Percentiles rank a stretch among this genome's conserved stretches.
Evolutionary conservation across 345 rosid species (phyloP).

Genomic region (Citrus mangshanensis): DNA sequence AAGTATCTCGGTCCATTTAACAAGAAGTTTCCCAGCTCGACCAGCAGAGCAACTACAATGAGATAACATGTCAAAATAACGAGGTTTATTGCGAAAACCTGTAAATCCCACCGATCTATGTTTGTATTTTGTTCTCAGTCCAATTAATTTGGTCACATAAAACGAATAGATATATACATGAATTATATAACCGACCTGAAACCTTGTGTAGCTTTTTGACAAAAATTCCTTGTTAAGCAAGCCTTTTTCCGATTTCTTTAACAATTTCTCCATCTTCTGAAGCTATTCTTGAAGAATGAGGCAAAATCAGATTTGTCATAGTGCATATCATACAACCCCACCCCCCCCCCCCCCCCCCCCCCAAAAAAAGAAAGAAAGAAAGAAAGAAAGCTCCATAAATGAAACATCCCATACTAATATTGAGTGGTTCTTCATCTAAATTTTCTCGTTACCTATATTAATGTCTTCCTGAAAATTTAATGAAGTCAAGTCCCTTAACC

Average conservation of each 20-base stretch:
- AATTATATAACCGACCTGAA: conserved; percentile 41
- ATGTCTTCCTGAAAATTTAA: too few relatives aligned
- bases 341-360: too few relatives aligned
- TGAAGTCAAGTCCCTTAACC: too few relatives aligned
- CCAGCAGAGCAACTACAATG: conserved; percentile 53
- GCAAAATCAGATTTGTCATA: neutral
- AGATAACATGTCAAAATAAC: neutral
- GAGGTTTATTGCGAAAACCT: conserved; percentile 1
- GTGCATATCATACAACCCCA: neutral
- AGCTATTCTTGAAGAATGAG: conserved; percentile 22
- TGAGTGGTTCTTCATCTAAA: too few relatives aligned
- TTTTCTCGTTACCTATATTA: too few relatives aligned
- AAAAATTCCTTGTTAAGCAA: conserved; percentile 40
- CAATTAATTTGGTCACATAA: neutral
- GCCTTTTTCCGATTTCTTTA: conserved; percentile 26
- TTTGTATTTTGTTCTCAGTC: neutral
- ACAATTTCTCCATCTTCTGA: conserved; percentile 54
- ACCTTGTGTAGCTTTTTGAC: conserved; percentile 49
- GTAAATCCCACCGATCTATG: neutral
- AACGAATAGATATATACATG: neutral
- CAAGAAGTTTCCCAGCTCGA: conserved; percentile 64
- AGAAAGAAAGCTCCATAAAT: neutral
- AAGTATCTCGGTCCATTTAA: conserved; percentile 57
- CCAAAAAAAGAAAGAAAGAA: too few relatives aligned
- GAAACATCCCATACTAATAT: too few relatives aligned